phyloP scores from a whole-genome alignment of 1,284 basidiomycete genomes.

The Cryptococcus sp. region DNA sequence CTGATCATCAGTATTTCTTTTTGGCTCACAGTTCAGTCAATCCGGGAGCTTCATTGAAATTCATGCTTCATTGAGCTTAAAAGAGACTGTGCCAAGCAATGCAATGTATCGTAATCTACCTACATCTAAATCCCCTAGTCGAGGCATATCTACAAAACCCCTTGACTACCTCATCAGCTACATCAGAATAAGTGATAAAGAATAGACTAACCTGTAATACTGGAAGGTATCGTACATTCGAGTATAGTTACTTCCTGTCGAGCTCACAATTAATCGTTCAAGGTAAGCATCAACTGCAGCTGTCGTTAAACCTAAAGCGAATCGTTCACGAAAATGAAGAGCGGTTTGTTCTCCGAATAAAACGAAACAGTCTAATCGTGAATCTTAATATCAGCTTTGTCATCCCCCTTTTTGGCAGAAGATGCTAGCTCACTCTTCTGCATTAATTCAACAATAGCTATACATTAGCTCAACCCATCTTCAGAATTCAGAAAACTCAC shows the following conservation, averaged over 20 bases:
- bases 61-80: too few relatives aligned
- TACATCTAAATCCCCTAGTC: too few relatives aligned
- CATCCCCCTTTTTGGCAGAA: neutral
- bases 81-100: too few relatives aligned
- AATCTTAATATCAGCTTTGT: conserved; percentile 58
- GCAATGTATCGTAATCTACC: too few relatives aligned
- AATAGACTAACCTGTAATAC: conserved; percentile 40
- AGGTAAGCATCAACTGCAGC: conserved; percentile 82
- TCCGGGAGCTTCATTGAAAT: too few relatives aligned
- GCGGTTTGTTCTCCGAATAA: conserved; percentile 88
- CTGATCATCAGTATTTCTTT: too few relatives aligned
- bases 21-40: too few relatives aligned
- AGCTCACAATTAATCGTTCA: conserved; percentile 78
- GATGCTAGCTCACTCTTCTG: conserved; percentile 67
- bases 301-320: conserved; percentile 86
- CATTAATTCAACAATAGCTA: conserved; percentile 92
- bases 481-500: conserved; percentile 52
- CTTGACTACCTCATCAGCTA: conserved; percentile 8
- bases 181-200: neutral
- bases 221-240: conserved; percentile 77
- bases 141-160: conserved; percentile 15
- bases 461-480: conserved; percentile 5
- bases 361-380: conserved; percentile 85
- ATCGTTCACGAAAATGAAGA: conserved; percentile 79
- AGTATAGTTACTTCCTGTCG: conserved; percentile 87